phyloP scores from a whole-genome alignment of 805 yeast genomes.

The Hanseniaspora hatyaiensis region DNA sequence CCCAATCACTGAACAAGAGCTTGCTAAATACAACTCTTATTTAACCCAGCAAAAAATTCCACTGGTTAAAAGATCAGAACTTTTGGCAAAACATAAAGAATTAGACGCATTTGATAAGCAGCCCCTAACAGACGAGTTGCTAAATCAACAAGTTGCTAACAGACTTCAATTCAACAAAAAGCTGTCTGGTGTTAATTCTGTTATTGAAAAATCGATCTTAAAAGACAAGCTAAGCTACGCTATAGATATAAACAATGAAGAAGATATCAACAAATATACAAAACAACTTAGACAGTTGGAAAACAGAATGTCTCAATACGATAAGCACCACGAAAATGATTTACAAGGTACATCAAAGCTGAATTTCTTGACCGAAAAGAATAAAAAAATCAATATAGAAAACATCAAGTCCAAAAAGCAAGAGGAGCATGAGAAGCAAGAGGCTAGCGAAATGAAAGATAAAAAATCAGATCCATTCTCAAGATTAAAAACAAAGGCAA shows the following conservation, averaged over 20 bases:
- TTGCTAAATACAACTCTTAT: constrained; percentile 52
- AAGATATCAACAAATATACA: constrained; percentile 37
- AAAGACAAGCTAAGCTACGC: constrained; percentile 71
- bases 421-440: constrained; percentile 48
- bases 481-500: constrained; percentile 77
- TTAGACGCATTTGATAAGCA: constrained; percentile 51
- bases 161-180: constrained; percentile 53
- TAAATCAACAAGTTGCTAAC: constrained; percentile 64
- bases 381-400: constrained; percentile 68
- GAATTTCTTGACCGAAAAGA: constrained; percentile 70
- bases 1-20: constrained; percentile 59
- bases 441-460: constrained; percentile 25
- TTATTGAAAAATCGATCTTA: constrained; percentile 58
- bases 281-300: constrained; percentile 36
- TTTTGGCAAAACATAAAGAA: constrained; percentile 53
- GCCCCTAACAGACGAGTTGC: constrained; percentile 58
- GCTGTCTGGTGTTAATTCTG: constrained; percentile 58
- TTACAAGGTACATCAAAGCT: constrained; percentile 38
- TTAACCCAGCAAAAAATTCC: constrained; percentile 42
- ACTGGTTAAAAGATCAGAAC: constrained; percentile 48
- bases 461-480: constrained; percentile 69
- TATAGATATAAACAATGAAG: constrained; percentile 41
- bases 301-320: constrained; percentile 30
- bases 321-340: constrained; percentile 32
- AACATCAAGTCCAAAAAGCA: constrained; percentile 39